Evolutionary conservation across 1,284 basidiomycete species (phyloP).

Genomic region (Puccinia polysora): DNA sequence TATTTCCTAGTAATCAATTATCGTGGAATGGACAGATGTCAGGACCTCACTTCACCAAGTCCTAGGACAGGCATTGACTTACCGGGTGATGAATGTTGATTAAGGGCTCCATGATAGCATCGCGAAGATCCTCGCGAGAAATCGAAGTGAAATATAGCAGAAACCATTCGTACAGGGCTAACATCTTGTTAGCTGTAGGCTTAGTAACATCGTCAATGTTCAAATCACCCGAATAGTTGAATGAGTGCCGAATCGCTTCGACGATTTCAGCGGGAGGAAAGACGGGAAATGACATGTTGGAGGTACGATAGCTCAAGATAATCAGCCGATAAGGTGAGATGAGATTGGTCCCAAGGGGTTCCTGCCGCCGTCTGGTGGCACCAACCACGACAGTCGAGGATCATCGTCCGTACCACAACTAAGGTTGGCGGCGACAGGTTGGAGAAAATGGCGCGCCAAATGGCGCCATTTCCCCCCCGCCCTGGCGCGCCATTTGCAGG

Average conservation of each 20-base stretch:
- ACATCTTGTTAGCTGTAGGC: conserved; percentile 2
- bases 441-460: no score
- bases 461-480: no score
- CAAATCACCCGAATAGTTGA: conserved; percentile 9
- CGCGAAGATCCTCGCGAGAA: not conserved
- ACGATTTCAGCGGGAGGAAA: conserved; percentile 9
- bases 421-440: no score
- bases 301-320: no score
- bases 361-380: no score
- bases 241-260: conserved; percentile 12
- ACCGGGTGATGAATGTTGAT: conserved; percentile 16
- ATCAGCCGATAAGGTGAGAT: no score
- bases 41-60: no score
- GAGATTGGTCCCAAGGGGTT: no score
- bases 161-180: conserved; percentile 16
- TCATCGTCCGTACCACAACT: no score
- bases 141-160: conserved; percentile 19
- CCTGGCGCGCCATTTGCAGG: no score
- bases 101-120: conserved; percentile 12
- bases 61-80: not conserved
- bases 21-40: no score
- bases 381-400: no score
- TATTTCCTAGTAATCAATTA: conserved; percentile 19
- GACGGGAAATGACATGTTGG: conserved; percentile 10
- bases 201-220: conserved; percentile 9